Conservation (phyloP, 2,329 filamentous ascomycete genomes). For the Pseudopyrenochaeta lycopersici region DNA sequence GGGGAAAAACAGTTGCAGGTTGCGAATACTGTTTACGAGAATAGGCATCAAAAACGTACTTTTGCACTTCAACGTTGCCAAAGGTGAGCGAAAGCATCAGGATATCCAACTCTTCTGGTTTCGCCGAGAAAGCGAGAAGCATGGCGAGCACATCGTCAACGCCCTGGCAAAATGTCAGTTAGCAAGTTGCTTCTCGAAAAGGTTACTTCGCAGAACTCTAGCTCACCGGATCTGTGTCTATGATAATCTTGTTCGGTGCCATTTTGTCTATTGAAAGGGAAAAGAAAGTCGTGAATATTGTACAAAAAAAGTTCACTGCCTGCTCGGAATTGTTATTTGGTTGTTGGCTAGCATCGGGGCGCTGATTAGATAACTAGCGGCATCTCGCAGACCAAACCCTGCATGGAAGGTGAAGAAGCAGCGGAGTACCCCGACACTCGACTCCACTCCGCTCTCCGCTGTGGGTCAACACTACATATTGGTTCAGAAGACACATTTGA, state of each 20-base stretch:
- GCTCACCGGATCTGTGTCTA: slow-evolving; percentile 90
- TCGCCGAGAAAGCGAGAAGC: slow-evolving; percentile 83
- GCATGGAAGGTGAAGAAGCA: slow-evolving; percentile 24
- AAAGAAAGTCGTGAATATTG: slow-evolving; percentile 7
- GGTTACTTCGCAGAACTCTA: neutral
- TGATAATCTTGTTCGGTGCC: slow-evolving; percentile 74
- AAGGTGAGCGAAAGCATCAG: slow-evolving; percentile 89
- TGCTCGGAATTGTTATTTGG: slow-evolving; percentile 3
- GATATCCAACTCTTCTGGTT: slow-evolving; percentile 84
- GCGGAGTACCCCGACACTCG: slow-evolving; percentile 24
- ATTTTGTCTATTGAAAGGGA: slow-evolving; percentile 38
- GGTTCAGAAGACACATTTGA: neutral
- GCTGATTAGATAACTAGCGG: slow-evolving; percentile 35
- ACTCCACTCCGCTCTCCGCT: slow-evolving; percentile 8
- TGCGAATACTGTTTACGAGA: too few species aligned
- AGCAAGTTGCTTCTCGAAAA: neutral
- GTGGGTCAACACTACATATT: slow-evolving; percentile 13
- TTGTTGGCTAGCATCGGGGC: slow-evolving; percentile 11
- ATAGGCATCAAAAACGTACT: slow-evolving; percentile 58
- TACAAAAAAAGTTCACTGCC: neutral
- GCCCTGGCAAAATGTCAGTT: slow-evolving; percentile 59
- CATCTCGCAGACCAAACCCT: slow-evolving; percentile 15
- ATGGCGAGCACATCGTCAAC: slow-evolving; percentile 92
- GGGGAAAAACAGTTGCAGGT: neutral
- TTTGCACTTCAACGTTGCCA: slow-evolving; percentile 89